Percentiles rank a stretch among this genome's conserved stretches.
These are phyloP conservation scores for Friedmanniomyces simplex DNA, from an alignment of 495 filamentous ascomycete genomes.

Conservation along the genomic window DNA sequence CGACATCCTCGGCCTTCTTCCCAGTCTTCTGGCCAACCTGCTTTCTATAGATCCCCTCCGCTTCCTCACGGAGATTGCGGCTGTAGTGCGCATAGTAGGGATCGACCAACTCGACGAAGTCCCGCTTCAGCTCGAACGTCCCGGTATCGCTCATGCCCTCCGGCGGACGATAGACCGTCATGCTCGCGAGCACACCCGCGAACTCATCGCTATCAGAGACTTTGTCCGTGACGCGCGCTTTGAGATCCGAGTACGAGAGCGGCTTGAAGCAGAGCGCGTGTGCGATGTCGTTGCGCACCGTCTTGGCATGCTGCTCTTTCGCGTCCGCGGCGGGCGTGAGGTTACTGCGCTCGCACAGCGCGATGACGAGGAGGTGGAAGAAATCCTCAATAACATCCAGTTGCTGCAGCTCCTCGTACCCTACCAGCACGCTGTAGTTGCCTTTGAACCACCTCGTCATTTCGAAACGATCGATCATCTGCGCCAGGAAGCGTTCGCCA, in stretches of 20 bases:
- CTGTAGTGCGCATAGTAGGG: slow-evolving; percentile 91
- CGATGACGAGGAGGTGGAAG: slow-evolving; percentile 80
- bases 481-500: slow-evolving; percentile 54
- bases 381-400: slow-evolving; percentile 94
- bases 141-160: slow-evolving; percentile 88
- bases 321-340: slow-evolving; percentile 63
- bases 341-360: slow-evolving; percentile 76
- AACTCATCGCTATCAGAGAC: slow-evolving; percentile 75
- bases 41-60: slow-evolving; percentile 74
- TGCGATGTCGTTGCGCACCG: slow-evolving; percentile 77
- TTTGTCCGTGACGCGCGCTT: slow-evolving; percentile 68
- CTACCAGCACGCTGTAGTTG: slow-evolving; percentile 54
- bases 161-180: slow-evolving; percentile 78
- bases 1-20: slow-evolving; percentile 67
- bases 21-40: slow-evolving; percentile 84
- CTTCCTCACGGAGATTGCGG: slow-evolving; percentile 95
- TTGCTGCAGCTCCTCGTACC: slow-evolving; percentile 73
- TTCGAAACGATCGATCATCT: slow-evolving; percentile 82
- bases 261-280: slow-evolving; percentile 95
- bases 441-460: slow-evolving; percentile 85
- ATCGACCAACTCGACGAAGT: slow-evolving; percentile 77
- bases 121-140: slow-evolving; percentile 81
- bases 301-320: slow-evolving; percentile 49
- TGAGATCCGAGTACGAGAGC: slow-evolving; percentile 83
- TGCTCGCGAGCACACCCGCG: slow-evolving; percentile 68